Base-by-base conservation (phyloP, 2,329 filamentous ascomycete genomes). In the Diplodia mutila region DNA sequence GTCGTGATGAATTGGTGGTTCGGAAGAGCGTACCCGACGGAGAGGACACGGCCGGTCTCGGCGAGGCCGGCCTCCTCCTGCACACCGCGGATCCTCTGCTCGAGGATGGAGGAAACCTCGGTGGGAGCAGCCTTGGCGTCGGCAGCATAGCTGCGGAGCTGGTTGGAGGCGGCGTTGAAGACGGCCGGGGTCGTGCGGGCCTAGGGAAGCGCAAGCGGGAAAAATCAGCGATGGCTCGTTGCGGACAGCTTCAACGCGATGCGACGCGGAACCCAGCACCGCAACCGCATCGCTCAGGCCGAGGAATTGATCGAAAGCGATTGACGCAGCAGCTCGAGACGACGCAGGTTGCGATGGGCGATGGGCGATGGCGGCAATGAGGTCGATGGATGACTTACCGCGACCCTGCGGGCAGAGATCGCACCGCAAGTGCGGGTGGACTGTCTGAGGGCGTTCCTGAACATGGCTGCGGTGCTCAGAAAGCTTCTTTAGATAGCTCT, bases 61-160 rank as follows among this genome's bases (percentile, higher is more conserved):
- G 95, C 93, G 78, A 99, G 91, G 82, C 89, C 89, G 81, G 92
- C 87, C 87, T 98, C 95, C 86, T 98, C 95, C 85, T 97, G 92
- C 76, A 98, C 93, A 87, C 95, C 95, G 82, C 95, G 92, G 80
- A 99, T 99, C 85, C 94, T 90, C 89, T 98, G 94, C 88, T 98
- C 95, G 81, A 99, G 92, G 84, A 99, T 98, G 77, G 94, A 97
- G 76, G 95, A 98, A 78, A 98, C 94, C 88, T 99, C 95, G 79
- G 94, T 99, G 77, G 95, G 95, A 70, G 93, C 84, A 78, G 95
- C 93, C 89, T 98, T 98, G 76, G 92, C 91, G 80, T 97, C 94
- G 84, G 90, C 85, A 81, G 93, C 94, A 85, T 97, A 98, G 84
- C 88, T 88, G 85, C 95, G 92, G 82, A 89, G 83, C 81, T 91